phyloP scores from a whole-genome alignment of 495 filamentous ascomycete genomes.

The Melanomma pulvis-pyrius region DNA sequence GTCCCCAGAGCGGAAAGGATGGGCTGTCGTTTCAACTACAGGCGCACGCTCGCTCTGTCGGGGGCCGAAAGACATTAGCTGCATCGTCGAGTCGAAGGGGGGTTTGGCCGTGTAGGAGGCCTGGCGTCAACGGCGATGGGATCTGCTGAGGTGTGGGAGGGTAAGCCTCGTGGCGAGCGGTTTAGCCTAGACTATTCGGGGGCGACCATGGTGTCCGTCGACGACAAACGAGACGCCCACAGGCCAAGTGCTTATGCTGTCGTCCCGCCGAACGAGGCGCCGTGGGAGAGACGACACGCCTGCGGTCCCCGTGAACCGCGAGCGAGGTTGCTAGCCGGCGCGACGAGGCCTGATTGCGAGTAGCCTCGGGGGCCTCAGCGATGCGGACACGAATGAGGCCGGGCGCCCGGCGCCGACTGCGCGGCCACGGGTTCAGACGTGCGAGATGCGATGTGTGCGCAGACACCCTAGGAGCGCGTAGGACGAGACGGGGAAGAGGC shows the following conservation, averaged over 20 bases:
- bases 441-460: neutral
- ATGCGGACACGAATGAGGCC: neutral
- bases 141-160: slow-evolving; percentile 11
- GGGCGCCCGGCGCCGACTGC: neutral
- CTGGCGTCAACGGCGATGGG: slow-evolving; percentile 5
- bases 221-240: neutral
- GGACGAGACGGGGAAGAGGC: neutral
- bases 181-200: slow-evolving; percentile 16
- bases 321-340: neutral
- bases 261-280: neutral
- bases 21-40: slow-evolving; percentile 27
- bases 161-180: slow-evolving; percentile 16
- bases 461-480: neutral
- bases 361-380: neutral
- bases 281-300: neutral
- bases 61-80: slow-evolving; percentile 31
- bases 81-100: neutral
- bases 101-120: slow-evolving; percentile 11
- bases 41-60: slow-evolving; percentile 18
- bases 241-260: slow-evolving; percentile 17
- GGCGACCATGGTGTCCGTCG: slow-evolving; percentile 5
- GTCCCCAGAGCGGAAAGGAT: neutral
- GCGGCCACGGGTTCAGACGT: neutral
- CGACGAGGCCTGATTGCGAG: neutral
- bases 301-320: neutral